Base-by-base conservation (phyloP, 23 red algal species). In the Agarophyton chilense region DNA sequence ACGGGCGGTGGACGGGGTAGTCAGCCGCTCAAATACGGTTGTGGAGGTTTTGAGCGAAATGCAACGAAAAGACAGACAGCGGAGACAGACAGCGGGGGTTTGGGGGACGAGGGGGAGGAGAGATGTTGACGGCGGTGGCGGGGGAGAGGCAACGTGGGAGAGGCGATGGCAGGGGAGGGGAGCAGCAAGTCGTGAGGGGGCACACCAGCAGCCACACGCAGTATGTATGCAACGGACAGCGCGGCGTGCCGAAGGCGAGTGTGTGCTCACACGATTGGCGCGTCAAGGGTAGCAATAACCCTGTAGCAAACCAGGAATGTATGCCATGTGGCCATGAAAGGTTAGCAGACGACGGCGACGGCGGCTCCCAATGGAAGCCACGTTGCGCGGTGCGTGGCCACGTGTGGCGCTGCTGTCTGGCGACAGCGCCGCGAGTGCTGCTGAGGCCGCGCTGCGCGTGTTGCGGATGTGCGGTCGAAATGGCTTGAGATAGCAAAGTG, bases 71-170 rank as follows among this genome's bases (percentile, higher is more conserved):
- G 38, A 2, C 43, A 28, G n/a, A 33, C 43, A 33, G n/a, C 21
- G 67, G 67, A 73, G 38, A 73, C 29, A 66, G 67, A 28, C 29
- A 5, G 67, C 6, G 32, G 67, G 43, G 40, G 43, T 39, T 21
- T 73, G 67, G 67, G 67, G n/a, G 67, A 42, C 12, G 32, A 10
- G 5, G 67, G 67, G n/a, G n/a, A n/a, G n/a, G n/a, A n/a, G n/a
- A n/a, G n/a, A n/a, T n/a, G n/a, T n/a, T n/a, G n/a, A n/a, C n/a
- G n/a, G n/a, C n/a, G n/a, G n/a, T n/a, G n/a, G n/a, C n/a, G n/a
- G n/a, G n/a, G n/a, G n/a, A n/a, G n/a, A n/a, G n/a, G n/a, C n/a
- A n/a, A n/a, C n/a, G n/a, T n/a, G n/a, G n/a, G n/a, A n/a, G n/a
- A n/a, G n/a, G n/a, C n/a, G n/a, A n/a, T n/a, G n/a, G n/a, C n/a